Base-by-base conservation (phyloP, 2,329 filamentous ascomycete species). In the Arthrobotrys megalospora region DNA sequence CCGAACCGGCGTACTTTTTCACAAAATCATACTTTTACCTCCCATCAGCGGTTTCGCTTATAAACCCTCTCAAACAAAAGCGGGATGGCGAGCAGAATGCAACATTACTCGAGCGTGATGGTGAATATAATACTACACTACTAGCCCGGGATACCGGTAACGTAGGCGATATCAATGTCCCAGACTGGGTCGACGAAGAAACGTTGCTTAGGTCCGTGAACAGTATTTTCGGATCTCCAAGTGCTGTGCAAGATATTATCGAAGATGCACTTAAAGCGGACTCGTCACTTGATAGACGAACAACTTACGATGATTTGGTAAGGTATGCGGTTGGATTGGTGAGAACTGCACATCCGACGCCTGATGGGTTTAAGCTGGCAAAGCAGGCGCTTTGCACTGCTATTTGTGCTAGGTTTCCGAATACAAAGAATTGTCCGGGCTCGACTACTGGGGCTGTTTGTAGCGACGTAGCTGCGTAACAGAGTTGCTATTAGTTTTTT, bases 21-120 rank as follows among this genome's bases (percentile, higher is more conserved):
- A 60, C 53, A 10, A 21, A 21, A 60, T 60, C 53, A 21, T 16
- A 41, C 32, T 60, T 60, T 32, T 60, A 38, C 53, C 53, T 60
- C 32, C 53, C 53, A 4, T 41, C 53, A 4, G 10, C 28, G 6
- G n/a, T 60, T 5, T 60, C 53, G n/a, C 3, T 21, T 4, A 14
- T 60, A 16, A 38, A 41, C 8, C 53, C 53, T 21, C 7, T 38
- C 5, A 60, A 60, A 24, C 2, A 41, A 10, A 41, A 58, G n/a
- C 19, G 50, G 10, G 48, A 36, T 47, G 19, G 12, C 24, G 12
- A 53, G 28, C 36, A 24, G 36, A 65, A 36, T 28, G 8, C 24
- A 2, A 55, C 24, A 34, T 11, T 55, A 7, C n/a, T 28, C 14
- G 28, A 14, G 34, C 32, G 14, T 10, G 48, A 53, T 10, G 21